phyloP scores from a whole-genome alignment of 169 alveolate genomes.

The Besnoitia besnoiti region DNA sequence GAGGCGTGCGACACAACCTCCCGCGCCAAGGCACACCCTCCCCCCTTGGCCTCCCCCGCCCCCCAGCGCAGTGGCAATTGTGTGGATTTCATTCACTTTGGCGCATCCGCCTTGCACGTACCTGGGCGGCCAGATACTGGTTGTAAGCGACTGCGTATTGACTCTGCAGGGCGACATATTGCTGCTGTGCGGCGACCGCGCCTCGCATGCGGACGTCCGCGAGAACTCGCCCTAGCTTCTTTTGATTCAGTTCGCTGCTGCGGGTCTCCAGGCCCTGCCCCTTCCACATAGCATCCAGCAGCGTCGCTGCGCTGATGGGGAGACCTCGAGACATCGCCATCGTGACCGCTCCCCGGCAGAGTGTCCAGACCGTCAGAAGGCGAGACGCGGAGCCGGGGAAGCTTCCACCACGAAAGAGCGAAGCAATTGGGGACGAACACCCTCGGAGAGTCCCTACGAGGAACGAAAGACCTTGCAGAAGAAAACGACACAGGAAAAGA shows the following conservation, averaged over 20 bases:
- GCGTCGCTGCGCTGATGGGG: conserved; percentile 18
- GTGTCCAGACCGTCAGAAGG: neutral
- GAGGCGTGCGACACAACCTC: too few relatives aligned
- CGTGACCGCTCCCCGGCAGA: neutral
- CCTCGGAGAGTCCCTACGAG: too few relatives aligned
- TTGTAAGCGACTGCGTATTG: conserved; percentile 6
- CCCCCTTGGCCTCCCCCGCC: too few relatives aligned
- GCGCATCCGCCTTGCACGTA: too few relatives aligned
- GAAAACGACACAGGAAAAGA: too few relatives aligned
- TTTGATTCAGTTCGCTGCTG: neutral
- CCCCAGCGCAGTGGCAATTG: too few relatives aligned
- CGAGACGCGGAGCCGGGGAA: too few relatives aligned
- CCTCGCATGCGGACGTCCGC: neutral
- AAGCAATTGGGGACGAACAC: too few relatives aligned
- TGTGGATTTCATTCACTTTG: too few relatives aligned
- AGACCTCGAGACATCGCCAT: conserved; percentile 10
- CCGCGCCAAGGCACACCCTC: too few relatives aligned
- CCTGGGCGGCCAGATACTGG: conserved; percentile 11
- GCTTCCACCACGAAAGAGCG: too few relatives aligned
- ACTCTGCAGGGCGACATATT: neutral
- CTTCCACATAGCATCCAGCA: neutral
- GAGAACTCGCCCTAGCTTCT: conserved; percentile 9
- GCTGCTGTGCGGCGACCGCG: conserved; percentile 28
- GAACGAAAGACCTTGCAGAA: too few relatives aligned
- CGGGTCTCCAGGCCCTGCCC: conserved; percentile 8